Evolutionary conservation across 257 asterid genomes (phyloP).

Genomic region (Leptodermis oblonga): DNA sequence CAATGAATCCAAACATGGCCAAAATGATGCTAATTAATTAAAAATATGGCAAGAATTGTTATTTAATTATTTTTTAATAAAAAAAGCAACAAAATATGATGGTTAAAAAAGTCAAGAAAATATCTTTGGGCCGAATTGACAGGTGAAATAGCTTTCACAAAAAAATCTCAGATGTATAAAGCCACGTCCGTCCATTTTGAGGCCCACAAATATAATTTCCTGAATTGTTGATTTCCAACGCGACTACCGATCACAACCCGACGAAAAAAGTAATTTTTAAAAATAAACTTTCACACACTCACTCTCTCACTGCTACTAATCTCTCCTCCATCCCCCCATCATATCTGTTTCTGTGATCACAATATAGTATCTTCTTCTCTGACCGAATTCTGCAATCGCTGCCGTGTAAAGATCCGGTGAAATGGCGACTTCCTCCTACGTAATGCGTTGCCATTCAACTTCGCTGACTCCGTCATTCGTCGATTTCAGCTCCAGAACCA

Average conservation of each 20-base stretch:
- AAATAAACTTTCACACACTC: neutral
- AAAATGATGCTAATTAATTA: too few relatives aligned
- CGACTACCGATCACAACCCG: slow-evolving; percentile 4
- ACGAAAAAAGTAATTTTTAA: neutral
- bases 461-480: slow-evolving; percentile 28
- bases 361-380: too few relatives aligned
- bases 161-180: neutral
- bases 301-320: neutral
- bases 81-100: neutral
- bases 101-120: neutral
- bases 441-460: slow-evolving; percentile 19
- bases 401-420: neutral
- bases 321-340: neutral
- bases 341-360: neutral
- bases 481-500: slow-evolving; percentile 35
- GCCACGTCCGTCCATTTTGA: neutral
- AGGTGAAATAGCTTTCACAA: neutral
- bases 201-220: slow-evolving; percentile 8
- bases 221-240: slow-evolving; percentile 15
- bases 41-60: too few relatives aligned
- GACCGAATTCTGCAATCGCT: neutral
- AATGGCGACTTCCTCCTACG: slow-evolving; percentile 51
- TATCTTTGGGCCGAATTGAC: neutral
- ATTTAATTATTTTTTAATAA: neutral
- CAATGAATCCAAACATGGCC: too few relatives aligned